A percentile compares a stretch with the other conserved stretches of the same genome.
Evolutionary conservation across 176 grass and related monocot species (phyloP).

Genomic region (Oryza meyeriana): DNA sequence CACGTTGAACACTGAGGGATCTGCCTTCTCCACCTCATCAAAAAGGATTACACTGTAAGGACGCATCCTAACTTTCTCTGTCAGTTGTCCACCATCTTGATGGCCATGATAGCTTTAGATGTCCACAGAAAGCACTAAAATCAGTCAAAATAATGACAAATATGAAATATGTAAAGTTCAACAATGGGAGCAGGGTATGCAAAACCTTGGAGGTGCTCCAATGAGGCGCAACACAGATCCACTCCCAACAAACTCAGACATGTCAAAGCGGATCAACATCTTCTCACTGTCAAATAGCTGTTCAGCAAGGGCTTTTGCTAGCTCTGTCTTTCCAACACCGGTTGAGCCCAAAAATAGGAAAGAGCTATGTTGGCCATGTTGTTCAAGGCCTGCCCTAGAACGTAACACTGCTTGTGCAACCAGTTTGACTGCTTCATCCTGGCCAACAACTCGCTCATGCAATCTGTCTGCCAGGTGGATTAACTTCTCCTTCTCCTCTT

Average conservation of each 20-base stretch:
- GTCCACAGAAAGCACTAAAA: neutral
- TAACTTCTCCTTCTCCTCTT: slow-evolving; percentile 30
- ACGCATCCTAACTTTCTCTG: slow-evolving; percentile 36
- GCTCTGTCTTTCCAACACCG: slow-evolving; percentile 37
- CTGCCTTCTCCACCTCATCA: slow-evolving; percentile 50
- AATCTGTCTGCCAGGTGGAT: slow-evolving; percentile 24
- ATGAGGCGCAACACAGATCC: slow-evolving; percentile 25
- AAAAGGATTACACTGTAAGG: slow-evolving; percentile 47
- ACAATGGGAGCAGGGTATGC: neutral
- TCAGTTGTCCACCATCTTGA: slow-evolving; percentile 41
- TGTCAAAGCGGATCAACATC: slow-evolving; percentile 36
- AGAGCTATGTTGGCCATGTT: slow-evolving; percentile 16
- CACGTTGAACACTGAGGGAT: slow-evolving; percentile 32
- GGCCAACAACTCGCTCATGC: slow-evolving; percentile 33
- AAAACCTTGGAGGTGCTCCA: slow-evolving; percentile 43
- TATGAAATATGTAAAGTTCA: neutral
- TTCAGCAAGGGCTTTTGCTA: slow-evolving; percentile 43
- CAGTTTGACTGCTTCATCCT: slow-evolving; percentile 33
- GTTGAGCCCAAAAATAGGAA: slow-evolving; percentile 48
- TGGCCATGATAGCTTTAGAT: slow-evolving; percentile 15
- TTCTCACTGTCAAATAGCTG: slow-evolving; percentile 34
- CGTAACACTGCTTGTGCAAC: slow-evolving; percentile 36
- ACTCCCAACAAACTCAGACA: slow-evolving; percentile 31
- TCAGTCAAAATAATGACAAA: neutral
- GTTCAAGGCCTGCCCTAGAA: slow-evolving; percentile 25